These are phyloP conservation scores for Botrytis deweyae DNA, from an alignment of 2,329 filamentous ascomycete genomes.

Conservation along the genomic window DNA sequence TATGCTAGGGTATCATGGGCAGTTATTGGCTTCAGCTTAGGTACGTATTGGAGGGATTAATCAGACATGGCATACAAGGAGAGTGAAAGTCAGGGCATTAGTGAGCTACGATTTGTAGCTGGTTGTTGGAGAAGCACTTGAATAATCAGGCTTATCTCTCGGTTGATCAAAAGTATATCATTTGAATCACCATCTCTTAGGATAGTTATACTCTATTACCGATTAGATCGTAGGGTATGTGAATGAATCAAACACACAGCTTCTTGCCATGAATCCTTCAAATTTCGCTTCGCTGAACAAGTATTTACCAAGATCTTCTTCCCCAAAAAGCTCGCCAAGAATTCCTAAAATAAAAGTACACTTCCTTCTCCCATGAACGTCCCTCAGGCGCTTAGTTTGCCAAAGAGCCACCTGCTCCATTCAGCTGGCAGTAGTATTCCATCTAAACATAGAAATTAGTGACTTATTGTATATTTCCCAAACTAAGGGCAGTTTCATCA, in stretches of 20 bases:
- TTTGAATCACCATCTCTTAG: not conserved
- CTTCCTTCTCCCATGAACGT: not conserved
- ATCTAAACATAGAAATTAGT: not conserved
- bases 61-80: not conserved
- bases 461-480: not conserved
- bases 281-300: not conserved
- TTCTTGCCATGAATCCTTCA: not conserved
- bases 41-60: not conserved
- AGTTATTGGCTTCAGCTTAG: slow-evolving; percentile 36
- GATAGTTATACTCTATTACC: not conserved
- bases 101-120: too few relatives aligned
- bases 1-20: slow-evolving; percentile 36
- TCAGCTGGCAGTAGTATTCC: not conserved
- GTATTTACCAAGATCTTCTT: not conserved
- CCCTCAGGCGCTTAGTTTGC: not conserved
- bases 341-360: not conserved
- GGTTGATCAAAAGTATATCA: not conserved
- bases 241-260: slow-evolving; percentile 1
- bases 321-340: not conserved
- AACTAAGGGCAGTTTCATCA: not conserved
- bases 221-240: not conserved
- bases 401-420: not conserved
- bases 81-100: not conserved
- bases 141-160: not conserved
- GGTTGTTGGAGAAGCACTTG: not conserved